phyloP scores from a whole-genome alignment of 768 basidiomycete genomes.

The Pleurotus sapidus region DNA sequence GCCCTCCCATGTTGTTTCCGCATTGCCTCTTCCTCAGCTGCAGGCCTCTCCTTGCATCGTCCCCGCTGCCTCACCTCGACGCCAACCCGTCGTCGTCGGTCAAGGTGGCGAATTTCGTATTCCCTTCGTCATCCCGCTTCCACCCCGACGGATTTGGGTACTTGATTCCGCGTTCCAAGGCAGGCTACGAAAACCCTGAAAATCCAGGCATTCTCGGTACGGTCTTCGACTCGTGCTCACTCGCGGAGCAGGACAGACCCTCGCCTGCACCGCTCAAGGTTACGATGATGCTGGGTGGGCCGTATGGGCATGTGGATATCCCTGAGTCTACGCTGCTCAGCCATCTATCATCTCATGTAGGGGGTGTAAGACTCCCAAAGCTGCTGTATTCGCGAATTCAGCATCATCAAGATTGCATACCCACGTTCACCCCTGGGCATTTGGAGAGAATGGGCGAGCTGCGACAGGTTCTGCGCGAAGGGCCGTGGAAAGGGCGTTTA shows the following conservation, averaged over 20 bases:
- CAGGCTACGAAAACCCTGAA: constrained; percentile 41
- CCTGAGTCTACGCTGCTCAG: constrained; percentile 25
- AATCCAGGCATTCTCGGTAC: constrained; percentile 68
- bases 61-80: constrained; percentile 57
- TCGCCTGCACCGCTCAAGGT: constrained; percentile 51
- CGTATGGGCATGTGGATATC: constrained; percentile 38
- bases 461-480: constrained; percentile 32
- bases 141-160: constrained; percentile 93
- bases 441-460: constrained; percentile 64
- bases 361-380: constrained; percentile 38
- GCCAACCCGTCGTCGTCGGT: constrained; percentile 78
- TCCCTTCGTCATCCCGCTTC: constrained; percentile 50
- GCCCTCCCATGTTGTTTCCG: constrained; percentile 73
- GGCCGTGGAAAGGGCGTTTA: constrained; percentile 45
- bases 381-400: constrained; percentile 54
- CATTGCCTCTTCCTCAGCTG: constrained; percentile 64
- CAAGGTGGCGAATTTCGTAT: constrained; percentile 87
- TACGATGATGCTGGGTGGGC: constrained; percentile 90
- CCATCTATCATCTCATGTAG: constrained; percentile 44
- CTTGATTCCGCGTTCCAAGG: constrained; percentile 77
- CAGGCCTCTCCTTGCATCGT: constrained; percentile 31
- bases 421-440: constrained; percentile 74
- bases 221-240: constrained; percentile 85
- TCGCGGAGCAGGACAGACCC: constrained; percentile 49
- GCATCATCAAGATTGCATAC: constrained; percentile 70